These are phyloP conservation scores for Euphorbia lathyris DNA, from an alignment of 345 rosid species.

Conservation along the genomic window DNA sequence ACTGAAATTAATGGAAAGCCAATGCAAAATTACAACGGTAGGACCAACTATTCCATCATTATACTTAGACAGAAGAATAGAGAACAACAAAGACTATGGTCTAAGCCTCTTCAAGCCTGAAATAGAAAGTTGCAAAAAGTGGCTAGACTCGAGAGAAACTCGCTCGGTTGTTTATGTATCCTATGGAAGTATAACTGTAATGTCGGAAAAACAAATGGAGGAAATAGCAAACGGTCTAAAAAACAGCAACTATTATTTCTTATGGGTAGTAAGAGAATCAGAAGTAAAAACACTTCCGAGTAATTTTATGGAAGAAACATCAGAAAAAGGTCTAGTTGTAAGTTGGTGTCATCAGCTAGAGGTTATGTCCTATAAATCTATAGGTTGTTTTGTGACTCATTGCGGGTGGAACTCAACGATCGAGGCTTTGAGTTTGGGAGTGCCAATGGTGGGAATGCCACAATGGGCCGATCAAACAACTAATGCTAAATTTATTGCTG, in stretches of 20 bases:
- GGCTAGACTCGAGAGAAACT: constrained; percentile 42
- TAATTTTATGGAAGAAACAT: constrained; percentile 31
- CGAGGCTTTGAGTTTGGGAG: constrained; percentile 57
- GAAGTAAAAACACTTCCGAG: constrained; percentile 44
- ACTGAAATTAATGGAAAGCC: constrained; percentile 39
- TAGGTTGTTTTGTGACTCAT: constrained; percentile 62
- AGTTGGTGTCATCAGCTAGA: constrained; percentile 54
- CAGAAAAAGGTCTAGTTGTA: constrained; percentile 42
- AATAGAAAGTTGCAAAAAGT: constrained; percentile 31
- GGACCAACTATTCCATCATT: constrained; percentile 62
- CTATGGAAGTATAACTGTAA: constrained; percentile 47
- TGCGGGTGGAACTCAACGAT: constrained; percentile 76
- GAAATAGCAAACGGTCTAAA: constrained; percentile 45
- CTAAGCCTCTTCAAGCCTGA: constrained; percentile 42
- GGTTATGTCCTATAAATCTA: constrained; percentile 44
- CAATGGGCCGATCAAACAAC: constrained; percentile 60
- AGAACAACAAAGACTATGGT: constrained; percentile 52
- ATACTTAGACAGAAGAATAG: constrained; percentile 45
- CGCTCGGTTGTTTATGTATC: constrained; percentile 50
- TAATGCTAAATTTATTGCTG: constrained; percentile 47
- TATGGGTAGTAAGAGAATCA: constrained; percentile 59
- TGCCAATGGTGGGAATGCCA: constrained; percentile 57
- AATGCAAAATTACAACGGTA: constrained; percentile 40
- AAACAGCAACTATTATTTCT: constrained; percentile 36
- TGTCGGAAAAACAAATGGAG: constrained; percentile 48